Conservation (phyloP, 768 basidiomycete genomes). For the Flagelloscypha sp. region DNA sequence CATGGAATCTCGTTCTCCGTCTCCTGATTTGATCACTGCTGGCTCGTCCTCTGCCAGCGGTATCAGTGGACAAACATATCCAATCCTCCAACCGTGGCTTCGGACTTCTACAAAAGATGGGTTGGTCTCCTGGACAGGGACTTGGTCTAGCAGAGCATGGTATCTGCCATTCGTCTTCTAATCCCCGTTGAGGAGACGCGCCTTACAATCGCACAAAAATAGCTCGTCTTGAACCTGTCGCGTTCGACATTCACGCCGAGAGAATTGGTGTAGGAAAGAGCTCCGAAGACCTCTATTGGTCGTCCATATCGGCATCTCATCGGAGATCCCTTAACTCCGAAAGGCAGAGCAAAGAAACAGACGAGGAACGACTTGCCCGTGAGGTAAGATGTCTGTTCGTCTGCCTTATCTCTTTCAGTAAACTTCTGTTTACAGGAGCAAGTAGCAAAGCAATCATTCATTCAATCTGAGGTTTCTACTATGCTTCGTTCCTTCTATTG, state of each 20-base stretch:
- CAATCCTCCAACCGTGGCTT: slow-evolving; percentile 77
- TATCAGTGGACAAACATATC: slow-evolving; percentile 77
- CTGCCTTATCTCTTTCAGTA: slow-evolving; percentile 2
- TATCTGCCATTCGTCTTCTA: slow-evolving; percentile 19
- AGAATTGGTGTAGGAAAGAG: slow-evolving; percentile 73
- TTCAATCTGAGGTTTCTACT: slow-evolving; percentile 59
- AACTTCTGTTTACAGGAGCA: slow-evolving; percentile 33
- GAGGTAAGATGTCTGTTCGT: slow-evolving; percentile 39
- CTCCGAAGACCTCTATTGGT: slow-evolving; percentile 74
- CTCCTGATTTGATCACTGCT: slow-evolving; percentile 78
- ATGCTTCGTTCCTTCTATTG: slow-evolving; percentile 75
- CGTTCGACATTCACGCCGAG: slow-evolving; percentile 73
- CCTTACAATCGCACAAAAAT: slow-evolving; percentile 4
- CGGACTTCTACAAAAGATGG: slow-evolving; percentile 69
- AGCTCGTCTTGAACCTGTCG: slow-evolving; percentile 81
- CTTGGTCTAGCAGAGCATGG: slow-evolving; percentile 73
- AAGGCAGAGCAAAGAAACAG: slow-evolving; percentile 70
- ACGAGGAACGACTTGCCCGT: slow-evolving; percentile 63
- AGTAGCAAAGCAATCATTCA: slow-evolving; percentile 56
- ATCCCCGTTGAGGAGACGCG: background rate
- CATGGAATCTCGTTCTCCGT: slow-evolving; percentile 67
- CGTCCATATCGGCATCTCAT: slow-evolving; percentile 78
- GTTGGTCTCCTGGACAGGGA: slow-evolving; percentile 75
- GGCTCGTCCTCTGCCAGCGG: no score
- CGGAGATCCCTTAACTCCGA: slow-evolving; percentile 76